Evolutionary conservation across 495 filamentous ascomycete species (phyloP).

Genomic region (Mytilinidion resinicola): DNA sequence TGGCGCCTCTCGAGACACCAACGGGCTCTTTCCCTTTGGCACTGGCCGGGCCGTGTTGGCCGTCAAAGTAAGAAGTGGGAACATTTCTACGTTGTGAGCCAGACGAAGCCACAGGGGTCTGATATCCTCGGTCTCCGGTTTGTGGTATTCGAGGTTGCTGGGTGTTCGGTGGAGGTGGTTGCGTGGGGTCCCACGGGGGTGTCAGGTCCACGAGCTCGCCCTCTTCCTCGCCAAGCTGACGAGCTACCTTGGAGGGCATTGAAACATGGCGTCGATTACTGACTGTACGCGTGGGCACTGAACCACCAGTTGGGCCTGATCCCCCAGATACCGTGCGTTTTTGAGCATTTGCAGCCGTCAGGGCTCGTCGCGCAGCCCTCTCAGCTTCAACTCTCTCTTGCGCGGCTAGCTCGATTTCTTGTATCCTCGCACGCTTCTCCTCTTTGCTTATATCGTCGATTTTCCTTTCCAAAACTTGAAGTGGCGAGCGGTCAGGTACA

Average conservation of each 20-base stretch:
- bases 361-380: constrained; percentile 15
- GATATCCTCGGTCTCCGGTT: background rate
- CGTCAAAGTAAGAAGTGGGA: constrained; percentile 7
- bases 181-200: constrained; percentile 22
- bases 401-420: constrained; percentile 65
- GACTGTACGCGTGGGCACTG: constrained; percentile 5
- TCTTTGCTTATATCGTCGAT: constrained; percentile 86
- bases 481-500: constrained; percentile 74
- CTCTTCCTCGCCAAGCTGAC: constrained; percentile 10
- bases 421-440: constrained; percentile 74
- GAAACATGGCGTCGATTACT: constrained; percentile 23
- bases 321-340: constrained; percentile 25
- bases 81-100: constrained; percentile 20
- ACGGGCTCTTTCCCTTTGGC: constrained; percentile 22
- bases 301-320: constrained; percentile 8
- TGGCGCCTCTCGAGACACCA: constrained; percentile 13
- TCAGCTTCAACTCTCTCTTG: constrained; percentile 44
- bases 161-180: background rate
- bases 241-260: constrained; percentile 12
- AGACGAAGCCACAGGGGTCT: background rate
- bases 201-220: constrained; percentile 16
- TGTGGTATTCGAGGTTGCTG: background rate
- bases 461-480: constrained; percentile 86
- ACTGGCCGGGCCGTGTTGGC: constrained; percentile 1
- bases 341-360: constrained; percentile 12